Base-by-base conservation (phyloP, 2,329 filamentous ascomycete species). In the Nigrograna mackinnonii region DNA sequence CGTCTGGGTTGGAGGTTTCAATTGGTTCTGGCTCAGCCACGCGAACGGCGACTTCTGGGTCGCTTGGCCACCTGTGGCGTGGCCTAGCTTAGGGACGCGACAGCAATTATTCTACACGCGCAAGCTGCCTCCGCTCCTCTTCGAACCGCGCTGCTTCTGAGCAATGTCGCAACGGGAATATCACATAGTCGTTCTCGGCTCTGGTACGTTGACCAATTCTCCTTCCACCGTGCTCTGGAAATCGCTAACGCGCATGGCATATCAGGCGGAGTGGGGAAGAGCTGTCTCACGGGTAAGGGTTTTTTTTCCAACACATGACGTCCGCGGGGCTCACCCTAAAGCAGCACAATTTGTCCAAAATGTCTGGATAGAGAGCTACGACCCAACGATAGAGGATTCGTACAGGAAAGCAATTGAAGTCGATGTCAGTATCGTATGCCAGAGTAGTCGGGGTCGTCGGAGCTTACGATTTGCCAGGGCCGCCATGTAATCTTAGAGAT, bases 401-500 rank as follows among this genome's bases (percentile, higher is more conserved):
- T 83, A 83, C 54, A 71, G 79, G 32, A 83, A 83, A 58, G 73
- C 77, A 32, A 76, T 83, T 43, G 77, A 91, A 57, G 88, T 96
- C 49, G 90, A 96, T 78, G 90, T 94, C 74, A 78, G 88, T 81
- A 44, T 26, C 18, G 28, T 37, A 7, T 26, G 46, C 34, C 43
- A n/a, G 16, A 4, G 48, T 41, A 47, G 38, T 46, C 54, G 94
- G 89, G 89, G 89, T 55, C 86, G 89, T 56, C 89, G n/a, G n/a
- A n/a, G 6, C 31, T 49, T 34, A 46, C 17, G 16, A 4, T 49
- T 41, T 47, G 38, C 46, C 54, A 94, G 89, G 89, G 89, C 55
- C 86, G 89, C 56, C 89, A 94, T 79, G 88, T 94, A 50, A 82
- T 95, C 60, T 73, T 96, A 54, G 90, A 96, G 75, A 95, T 96